phyloP scores from a whole-genome alignment of 768 basidiomycete species.

The Phanerochaete sordida region DNA sequence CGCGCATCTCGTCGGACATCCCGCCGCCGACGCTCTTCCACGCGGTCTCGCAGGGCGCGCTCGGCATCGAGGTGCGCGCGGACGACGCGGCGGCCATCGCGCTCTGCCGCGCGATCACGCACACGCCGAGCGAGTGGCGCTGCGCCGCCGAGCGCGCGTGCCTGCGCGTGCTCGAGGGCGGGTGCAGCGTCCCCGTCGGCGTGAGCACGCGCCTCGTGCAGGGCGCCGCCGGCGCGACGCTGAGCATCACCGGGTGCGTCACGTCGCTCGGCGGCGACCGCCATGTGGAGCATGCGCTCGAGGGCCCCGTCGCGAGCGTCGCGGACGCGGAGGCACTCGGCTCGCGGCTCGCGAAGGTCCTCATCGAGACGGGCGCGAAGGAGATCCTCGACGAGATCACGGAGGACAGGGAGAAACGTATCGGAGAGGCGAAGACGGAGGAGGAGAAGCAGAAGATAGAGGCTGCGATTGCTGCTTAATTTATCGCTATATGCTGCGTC shows the following conservation, averaged over 20 bases:
- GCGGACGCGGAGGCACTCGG: slow-evolving; percentile 73
- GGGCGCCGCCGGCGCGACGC: slow-evolving; percentile 28
- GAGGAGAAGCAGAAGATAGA: slow-evolving; percentile 16
- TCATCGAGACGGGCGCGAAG: slow-evolving; percentile 71
- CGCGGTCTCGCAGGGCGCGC: slow-evolving; percentile 93
- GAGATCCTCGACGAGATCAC: slow-evolving; percentile 83
- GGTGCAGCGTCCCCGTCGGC: slow-evolving; percentile 96
- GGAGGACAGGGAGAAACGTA: slow-evolving; percentile 44
- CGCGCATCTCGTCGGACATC: slow-evolving; percentile 75
- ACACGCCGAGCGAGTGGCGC: slow-evolving; percentile 73
- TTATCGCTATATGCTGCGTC: neutral
- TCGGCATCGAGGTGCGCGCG: slow-evolving; percentile 80
- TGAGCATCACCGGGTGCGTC: slow-evolving; percentile 78
- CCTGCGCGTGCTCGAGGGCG: slow-evolving; percentile 89
- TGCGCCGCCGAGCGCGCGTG: slow-evolving; percentile 86
- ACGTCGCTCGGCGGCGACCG: slow-evolving; percentile 73
- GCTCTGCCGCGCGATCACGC: slow-evolving; percentile 65
- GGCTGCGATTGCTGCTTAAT: slow-evolving; percentile 13
- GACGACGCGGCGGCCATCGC: slow-evolving; percentile 58
- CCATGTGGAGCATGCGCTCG: slow-evolving; percentile 68
- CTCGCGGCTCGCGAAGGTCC: slow-evolving; percentile 51
- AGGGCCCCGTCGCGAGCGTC: slow-evolving; percentile 43
- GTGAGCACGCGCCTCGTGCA: slow-evolving; percentile 51
- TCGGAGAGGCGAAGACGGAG: slow-evolving; percentile 19
- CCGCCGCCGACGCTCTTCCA: slow-evolving; percentile 72